These are phyloP conservation scores for Guyanaporus albipodus DNA, from an alignment of 768 basidiomycete genomes.

Conservation along the genomic window DNA sequence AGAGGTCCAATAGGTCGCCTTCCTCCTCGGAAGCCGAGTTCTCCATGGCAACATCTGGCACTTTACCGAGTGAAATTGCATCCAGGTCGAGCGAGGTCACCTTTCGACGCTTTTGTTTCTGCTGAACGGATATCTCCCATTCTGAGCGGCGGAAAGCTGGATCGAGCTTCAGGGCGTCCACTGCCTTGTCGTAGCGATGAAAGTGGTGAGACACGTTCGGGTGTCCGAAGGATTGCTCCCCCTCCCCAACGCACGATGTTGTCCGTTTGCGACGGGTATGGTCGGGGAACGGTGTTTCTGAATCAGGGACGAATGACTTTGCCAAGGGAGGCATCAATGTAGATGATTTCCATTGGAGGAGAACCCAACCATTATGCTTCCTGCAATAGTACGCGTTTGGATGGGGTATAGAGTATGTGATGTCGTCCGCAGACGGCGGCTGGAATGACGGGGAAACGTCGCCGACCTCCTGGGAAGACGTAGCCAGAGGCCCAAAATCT, in stretches of 20 bases:
- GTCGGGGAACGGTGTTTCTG: conserved; percentile 51
- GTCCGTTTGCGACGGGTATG: conserved; percentile 45
- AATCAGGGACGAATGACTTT: conserved; percentile 43
- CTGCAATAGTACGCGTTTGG: conserved; percentile 81
- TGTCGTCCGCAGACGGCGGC: conserved; percentile 57
- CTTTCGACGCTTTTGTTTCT: conserved; percentile 55
- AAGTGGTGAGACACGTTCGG: conserved; percentile 76
- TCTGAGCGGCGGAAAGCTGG: conserved; percentile 56
- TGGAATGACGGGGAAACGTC: conserved; percentile 13
- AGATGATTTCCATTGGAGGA: conserved; percentile 67
- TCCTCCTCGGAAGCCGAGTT: conserved; percentile 33
- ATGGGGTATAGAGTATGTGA: conserved; percentile 70
- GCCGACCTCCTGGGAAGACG: conserved; percentile 19
- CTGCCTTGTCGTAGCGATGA: conserved; percentile 66
- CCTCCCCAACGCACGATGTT: conserved; percentile 50
- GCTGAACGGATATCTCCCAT: conserved; percentile 52
- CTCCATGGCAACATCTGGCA: conserved; percentile 31
- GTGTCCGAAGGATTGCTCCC: conserved; percentile 41
- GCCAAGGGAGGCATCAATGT: conserved; percentile 58
- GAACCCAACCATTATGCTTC: conserved; percentile 79
- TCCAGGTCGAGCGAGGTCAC: conserved; percentile 39
- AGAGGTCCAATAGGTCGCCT: conserved; percentile 67
- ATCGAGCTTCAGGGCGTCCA: conserved; percentile 64
- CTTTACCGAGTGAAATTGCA: conserved; percentile 16
- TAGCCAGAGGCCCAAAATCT: conserved; percentile 25